phyloP scores from a whole-genome alignment of 2,329 filamentous ascomycete species.

The Diaporthe aspalathi region DNA sequence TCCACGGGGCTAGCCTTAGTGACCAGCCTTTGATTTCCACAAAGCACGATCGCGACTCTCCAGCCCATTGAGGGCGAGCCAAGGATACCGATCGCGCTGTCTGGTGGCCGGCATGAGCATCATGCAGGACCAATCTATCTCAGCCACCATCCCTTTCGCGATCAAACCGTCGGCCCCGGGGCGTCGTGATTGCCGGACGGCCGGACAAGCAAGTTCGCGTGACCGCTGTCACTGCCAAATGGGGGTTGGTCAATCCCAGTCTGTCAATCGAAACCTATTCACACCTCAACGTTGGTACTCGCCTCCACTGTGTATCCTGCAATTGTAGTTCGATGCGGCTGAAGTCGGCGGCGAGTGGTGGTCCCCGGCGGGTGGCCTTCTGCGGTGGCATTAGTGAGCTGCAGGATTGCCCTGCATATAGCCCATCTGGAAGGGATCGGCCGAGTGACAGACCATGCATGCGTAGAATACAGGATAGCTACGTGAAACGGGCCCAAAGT shows the following conservation, averaged over 20 bases:
- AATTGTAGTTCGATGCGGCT: background rate
- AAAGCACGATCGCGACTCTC: background rate
- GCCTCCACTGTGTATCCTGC: background rate
- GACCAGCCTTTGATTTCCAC: background rate
- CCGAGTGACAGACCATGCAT: constrained; percentile 20
- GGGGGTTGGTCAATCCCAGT: too few relatives aligned
- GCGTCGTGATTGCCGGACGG: background rate
- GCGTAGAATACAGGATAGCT: background rate
- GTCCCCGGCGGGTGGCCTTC: background rate
- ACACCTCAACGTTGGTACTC: background rate
- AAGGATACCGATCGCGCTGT: background rate
- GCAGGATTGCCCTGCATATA: constrained; percentile 8
- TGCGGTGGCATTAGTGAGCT: constrained; percentile 8
- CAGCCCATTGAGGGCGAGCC: background rate
- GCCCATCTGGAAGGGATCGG: background rate
- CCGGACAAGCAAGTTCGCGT: background rate
- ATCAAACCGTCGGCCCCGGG: background rate
- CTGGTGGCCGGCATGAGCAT: background rate
- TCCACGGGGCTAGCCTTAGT: background rate
- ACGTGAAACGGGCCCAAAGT: constrained; percentile 22
- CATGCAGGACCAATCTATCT: background rate
- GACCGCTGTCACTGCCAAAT: too few relatives aligned
- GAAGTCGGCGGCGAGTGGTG: background rate
- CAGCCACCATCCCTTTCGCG: background rate
- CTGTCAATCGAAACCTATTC: background rate